Evolutionary conservation across 345 rosid genomes (phyloP).

Genomic region (Eucalyptus rudis): DNA sequence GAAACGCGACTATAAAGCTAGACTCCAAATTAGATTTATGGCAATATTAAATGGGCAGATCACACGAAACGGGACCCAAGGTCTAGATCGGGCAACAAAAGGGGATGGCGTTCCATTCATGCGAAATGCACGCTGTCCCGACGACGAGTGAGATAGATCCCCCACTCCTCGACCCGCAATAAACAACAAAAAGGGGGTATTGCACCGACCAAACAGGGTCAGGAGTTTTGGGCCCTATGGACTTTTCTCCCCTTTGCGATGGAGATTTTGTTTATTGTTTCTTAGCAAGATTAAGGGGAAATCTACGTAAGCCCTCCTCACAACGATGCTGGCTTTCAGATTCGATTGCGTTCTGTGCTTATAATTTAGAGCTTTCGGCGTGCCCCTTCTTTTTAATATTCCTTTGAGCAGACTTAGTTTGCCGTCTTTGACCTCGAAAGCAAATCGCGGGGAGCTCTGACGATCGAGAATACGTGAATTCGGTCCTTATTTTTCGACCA

Average conservation of each 20-base stretch:
- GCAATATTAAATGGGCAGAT: not conserved
- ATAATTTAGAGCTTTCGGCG: not conserved
- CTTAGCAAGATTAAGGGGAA: not conserved
- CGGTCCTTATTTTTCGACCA: not conserved
- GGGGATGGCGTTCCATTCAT: not conserved
- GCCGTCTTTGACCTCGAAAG: not conserved
- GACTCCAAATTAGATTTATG: not conserved
- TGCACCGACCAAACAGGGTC: not conserved
- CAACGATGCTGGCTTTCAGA: not conserved
- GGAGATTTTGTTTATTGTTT: not conserved
- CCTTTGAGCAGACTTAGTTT: not conserved
- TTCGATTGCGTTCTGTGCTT: not conserved
- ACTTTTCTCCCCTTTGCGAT: too few species aligned
- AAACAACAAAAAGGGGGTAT: not conserved
- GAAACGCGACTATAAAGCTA: not conserved
- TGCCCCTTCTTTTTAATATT: not conserved
- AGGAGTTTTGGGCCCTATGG: not conserved
- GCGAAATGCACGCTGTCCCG: not conserved
- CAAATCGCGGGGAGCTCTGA: not conserved
- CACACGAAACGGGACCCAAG: not conserved
- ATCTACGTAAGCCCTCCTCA: not conserved
- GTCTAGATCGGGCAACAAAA: not conserved
- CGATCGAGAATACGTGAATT: not conserved
- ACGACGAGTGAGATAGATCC: not conserved
- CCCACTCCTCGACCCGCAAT: not conserved